Evolutionary conservation across 257 asterid species (phyloP), one percentile per base, ranked within the genome.

Genomic region (Paulownia fortunei): DNA sequence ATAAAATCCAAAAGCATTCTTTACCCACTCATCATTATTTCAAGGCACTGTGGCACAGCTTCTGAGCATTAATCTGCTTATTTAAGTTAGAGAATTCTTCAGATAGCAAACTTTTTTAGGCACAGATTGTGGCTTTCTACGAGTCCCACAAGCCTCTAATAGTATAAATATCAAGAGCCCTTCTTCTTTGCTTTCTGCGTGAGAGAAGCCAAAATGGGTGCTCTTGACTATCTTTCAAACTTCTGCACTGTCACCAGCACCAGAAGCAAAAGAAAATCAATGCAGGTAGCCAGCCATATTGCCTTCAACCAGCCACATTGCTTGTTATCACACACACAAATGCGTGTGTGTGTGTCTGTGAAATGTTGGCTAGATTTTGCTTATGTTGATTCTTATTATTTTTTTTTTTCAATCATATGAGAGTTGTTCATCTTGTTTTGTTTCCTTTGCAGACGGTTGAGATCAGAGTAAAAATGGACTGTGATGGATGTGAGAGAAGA

Each of bases 401-500:
- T 5, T 32, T 0, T 13, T n/a, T 27, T 15, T 34, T 21, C n/a
- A n/a, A n/a, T n/a, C n/a, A n/a, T n/a, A n/a, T n/a, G n/a, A n/a
- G n/a, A n/a, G n/a, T n/a, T n/a, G n/a, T n/a, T n/a, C n/a, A n/a
- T n/a, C n/a, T 16, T 24, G 9, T 4, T 62, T 54, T n/a, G 21
- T 2, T 12, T 65, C 36, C 44, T 3, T 24, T 39, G 80, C 83
- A 94, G 98, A 94, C 96, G 1, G 97, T 92, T 42, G 98, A 94
- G 87, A 92, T 94, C 82, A 94, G 86, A 85, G 96, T 92, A 3
- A 94, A 94, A 86, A 94, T 94, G 98, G 98, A 94, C 71, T 94
- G 98, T 71, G 98, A 94, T 85, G 98, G 98, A 77, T 94, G 98
- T 62, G 98, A 94, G 86, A 91, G 98, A 82, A 91, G 85, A 76